A percentile compares a stretch with the other conserved stretches of the same genome.
Conservation (phyloP, 2,329 filamentous ascomycete genomes). For the Fusarium nodosum region DNA sequence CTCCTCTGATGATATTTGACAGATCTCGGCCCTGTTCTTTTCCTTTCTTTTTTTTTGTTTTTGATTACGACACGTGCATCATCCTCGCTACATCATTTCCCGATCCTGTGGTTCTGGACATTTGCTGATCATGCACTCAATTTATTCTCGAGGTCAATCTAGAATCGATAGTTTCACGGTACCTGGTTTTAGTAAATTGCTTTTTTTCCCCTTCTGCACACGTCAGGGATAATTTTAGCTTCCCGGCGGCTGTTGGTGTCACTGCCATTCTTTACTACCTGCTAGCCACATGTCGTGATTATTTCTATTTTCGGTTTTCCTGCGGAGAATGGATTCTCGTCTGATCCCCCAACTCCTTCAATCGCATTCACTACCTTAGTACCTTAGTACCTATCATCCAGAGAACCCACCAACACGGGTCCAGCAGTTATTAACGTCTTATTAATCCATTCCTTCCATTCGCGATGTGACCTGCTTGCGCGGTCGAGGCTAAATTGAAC, state of each 20-base stretch:
- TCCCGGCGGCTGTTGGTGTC: slow-evolving; percentile 14
- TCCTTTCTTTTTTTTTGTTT: neutral
- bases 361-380: neutral
- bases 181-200: slow-evolving; percentile 16
- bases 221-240: slow-evolving; percentile 35
- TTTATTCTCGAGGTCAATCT: slow-evolving; percentile 10
- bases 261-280: neutral
- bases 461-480: slow-evolving; percentile 23
- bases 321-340: slow-evolving; percentile 1
- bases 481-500: slow-evolving; percentile 6
- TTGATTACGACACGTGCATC: slow-evolving; percentile 35
- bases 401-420: neutral
- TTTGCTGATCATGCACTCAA: slow-evolving; percentile 25
- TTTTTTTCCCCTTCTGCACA: slow-evolving; percentile 1
- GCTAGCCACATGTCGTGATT: neutral
- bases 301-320: slow-evolving; percentile 33
- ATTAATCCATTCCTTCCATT: slow-evolving; percentile 1
- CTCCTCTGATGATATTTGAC: slow-evolving; percentile 24
- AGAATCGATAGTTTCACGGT: slow-evolving; percentile 17
- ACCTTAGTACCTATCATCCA: neutral
- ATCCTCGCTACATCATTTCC: slow-evolving; percentile 6
- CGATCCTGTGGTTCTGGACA: slow-evolving; percentile 35
- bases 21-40: slow-evolving; percentile 1
- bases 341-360: slow-evolving; percentile 2
- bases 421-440: neutral